phyloP scores from a whole-genome alignment of 495 filamentous ascomycete species.

The Podospora fimiseda region DNA sequence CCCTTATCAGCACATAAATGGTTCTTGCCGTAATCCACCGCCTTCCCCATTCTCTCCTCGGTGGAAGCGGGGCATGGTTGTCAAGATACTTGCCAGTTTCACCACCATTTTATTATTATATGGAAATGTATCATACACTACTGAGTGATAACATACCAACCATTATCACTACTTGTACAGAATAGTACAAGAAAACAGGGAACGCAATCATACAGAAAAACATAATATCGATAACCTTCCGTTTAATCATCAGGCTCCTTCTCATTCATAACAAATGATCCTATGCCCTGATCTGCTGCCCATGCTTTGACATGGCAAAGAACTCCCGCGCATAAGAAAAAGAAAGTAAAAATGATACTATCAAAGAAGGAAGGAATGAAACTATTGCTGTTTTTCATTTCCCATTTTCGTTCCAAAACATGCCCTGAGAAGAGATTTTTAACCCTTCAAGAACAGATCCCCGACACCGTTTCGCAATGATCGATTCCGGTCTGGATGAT shows the following conservation, averaged over 20 bases:
- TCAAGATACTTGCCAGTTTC: too few relatives aligned
- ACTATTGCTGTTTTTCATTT: background rate
- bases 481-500: constrained; percentile 71
- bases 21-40: too few relatives aligned
- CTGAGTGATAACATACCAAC: too few relatives aligned
- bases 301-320: background rate
- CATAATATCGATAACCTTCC: background rate
- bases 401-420: background rate
- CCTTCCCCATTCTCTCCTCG: too few relatives aligned
- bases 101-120: too few relatives aligned
- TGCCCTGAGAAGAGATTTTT: too few relatives aligned
- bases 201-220: background rate
- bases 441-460: constrained; percentile 51
- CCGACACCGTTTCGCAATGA: constrained; percentile 45
- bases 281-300: background rate
- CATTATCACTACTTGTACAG: too few relatives aligned
- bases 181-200: too few relatives aligned
- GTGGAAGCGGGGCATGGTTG: too few relatives aligned
- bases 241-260: background rate
- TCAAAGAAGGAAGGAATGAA: background rate
- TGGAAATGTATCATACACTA: too few relatives aligned
- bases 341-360: background rate
- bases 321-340: too few relatives aligned
- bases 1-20: background rate
- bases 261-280: background rate